Conservation (phyloP, 257 asterid species). For the Dorcoceras hygrometricum region DNA sequence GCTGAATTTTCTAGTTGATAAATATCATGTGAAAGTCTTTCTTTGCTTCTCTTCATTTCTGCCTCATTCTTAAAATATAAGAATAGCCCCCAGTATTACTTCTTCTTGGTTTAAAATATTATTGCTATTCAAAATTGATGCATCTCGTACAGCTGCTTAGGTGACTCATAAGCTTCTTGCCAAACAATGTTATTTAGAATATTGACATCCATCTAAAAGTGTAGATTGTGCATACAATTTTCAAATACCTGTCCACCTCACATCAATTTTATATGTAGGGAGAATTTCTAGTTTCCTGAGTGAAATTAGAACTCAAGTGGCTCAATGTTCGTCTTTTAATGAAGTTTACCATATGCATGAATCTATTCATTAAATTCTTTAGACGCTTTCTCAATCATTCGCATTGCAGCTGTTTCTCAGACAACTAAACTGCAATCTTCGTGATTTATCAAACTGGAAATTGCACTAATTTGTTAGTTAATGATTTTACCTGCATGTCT, state of each 20-base stretch:
- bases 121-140: not conserved
- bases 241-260: not conserved
- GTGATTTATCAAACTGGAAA: not conserved
- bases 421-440: not conserved
- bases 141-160: not conserved
- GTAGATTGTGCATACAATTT: not conserved
- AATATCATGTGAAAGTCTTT: not conserved
- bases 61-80: not conserved
- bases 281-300: not conserved
- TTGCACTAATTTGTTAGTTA: not conserved
- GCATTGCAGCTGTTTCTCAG: not conserved
- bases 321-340: not conserved
- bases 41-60: not conserved
- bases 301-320: not conserved
- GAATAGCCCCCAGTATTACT: not conserved
- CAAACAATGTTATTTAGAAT: not conserved
- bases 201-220: conserved; percentile 5
- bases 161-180: not conserved
- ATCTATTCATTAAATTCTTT: not conserved
- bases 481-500: not conserved
- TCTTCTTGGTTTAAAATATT: not conserved
- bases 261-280: not conserved
- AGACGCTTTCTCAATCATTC: not conserved
- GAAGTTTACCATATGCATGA: not conserved
- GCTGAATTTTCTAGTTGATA: not conserved